Percentiles rank a stretch among this genome's conserved stretches.
phyloP scores from a whole-genome alignment of 345 rosid genomes.

The Geranium rotundifolium region DNA sequence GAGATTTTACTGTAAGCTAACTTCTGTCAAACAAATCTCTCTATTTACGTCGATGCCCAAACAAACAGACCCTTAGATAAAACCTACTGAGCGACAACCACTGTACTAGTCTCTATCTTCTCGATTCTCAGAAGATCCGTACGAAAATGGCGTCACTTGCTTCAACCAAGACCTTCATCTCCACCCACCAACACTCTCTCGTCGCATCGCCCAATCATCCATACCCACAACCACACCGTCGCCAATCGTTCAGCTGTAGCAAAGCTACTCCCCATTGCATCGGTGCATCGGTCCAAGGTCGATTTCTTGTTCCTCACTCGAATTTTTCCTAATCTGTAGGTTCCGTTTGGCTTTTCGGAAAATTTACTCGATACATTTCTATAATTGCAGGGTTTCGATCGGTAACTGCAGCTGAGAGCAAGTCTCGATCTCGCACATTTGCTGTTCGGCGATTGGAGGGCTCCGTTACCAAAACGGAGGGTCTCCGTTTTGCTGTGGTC shows the following conservation, averaged over 20 bases:
- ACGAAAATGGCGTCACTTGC: constrained; percentile 1
- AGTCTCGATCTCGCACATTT: constrained; percentile 21
- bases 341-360: not conserved
- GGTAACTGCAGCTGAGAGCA: constrained; percentile 19
- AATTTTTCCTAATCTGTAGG: not conserved
- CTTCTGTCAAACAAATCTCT: no score
- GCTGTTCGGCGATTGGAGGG: constrained; percentile 71
- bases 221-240: not conserved
- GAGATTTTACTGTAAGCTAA: no score
- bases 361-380: not conserved
- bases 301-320: not conserved
- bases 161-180: not conserved
- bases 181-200: not conserved
- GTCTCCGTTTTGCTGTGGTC: constrained; percentile 86
- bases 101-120: not conserved
- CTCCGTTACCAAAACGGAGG: constrained; percentile 46
- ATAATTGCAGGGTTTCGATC: constrained; percentile 18
- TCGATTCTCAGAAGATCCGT: not conserved
- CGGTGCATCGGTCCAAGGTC: constrained; percentile 21
- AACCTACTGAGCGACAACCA: not conserved
- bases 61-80: no score
- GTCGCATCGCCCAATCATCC: not conserved
- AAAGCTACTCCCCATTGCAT: constrained; percentile 1
- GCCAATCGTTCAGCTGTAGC: not conserved
- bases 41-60: no score